phyloP scores from a whole-genome alignment of 371 early-diverging fungal species.

The Homolaphlyctis polyrhiza region DNA sequence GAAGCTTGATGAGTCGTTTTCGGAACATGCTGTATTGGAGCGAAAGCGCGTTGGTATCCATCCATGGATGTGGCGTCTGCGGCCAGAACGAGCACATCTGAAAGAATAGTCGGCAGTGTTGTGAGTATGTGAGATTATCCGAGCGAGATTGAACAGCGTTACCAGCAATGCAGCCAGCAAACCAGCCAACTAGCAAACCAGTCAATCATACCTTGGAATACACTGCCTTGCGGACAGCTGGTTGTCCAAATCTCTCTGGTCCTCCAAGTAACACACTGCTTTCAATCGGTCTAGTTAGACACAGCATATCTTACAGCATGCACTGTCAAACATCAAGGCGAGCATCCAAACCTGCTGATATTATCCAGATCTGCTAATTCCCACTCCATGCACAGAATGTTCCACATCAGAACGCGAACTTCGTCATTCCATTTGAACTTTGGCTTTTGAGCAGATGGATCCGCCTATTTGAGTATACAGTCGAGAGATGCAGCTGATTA shows the following conservation, averaged over 20 bases:
- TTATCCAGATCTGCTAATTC: slow-evolving; percentile 32
- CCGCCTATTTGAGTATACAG: too few relatives aligned
- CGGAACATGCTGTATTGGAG: background rate
- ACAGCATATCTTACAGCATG: too few relatives aligned
- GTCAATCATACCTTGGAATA: slow-evolving; percentile 22
- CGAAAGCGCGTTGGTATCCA: background rate
- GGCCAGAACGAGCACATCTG: background rate
- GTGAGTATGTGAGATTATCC: too few relatives aligned
- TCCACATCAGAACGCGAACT: slow-evolving; percentile 20
- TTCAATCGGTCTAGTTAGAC: background rate
- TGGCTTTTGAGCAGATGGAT: too few relatives aligned
- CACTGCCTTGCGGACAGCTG: slow-evolving; percentile 28
- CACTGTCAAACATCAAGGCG: slow-evolving; percentile 1
- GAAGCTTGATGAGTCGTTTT: background rate
- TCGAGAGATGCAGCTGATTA: too few relatives aligned
- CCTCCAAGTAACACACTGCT: slow-evolving; percentile 10
- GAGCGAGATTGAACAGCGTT: background rate
- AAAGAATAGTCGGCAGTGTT: too few relatives aligned
- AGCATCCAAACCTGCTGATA: slow-evolving; percentile 16
- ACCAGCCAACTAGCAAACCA: background rate
- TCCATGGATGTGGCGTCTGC: background rate
- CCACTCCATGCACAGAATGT: slow-evolving; percentile 29
- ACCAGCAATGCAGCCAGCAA: background rate
- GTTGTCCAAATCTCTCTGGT: slow-evolving; percentile 16
- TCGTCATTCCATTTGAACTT: slow-evolving; percentile 29